phyloP scores from a whole-genome alignment of 1,284 basidiomycete genomes.

The Pascua sp. region DNA sequence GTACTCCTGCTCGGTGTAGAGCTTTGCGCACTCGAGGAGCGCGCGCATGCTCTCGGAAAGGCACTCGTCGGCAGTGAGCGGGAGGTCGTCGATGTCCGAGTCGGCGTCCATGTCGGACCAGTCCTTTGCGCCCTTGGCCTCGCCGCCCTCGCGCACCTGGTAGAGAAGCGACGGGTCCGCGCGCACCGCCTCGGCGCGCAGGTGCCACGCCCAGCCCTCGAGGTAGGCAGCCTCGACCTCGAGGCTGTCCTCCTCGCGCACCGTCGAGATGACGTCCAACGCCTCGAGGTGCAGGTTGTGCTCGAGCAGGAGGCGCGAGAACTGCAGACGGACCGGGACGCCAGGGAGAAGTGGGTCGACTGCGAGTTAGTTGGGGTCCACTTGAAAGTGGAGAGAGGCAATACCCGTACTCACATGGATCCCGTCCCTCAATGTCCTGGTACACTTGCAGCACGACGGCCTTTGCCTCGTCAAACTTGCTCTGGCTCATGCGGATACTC shows the following conservation, averaged over 20 bases:
- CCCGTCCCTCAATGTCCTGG: constrained; percentile 68
- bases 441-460: constrained; percentile 67
- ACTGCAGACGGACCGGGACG: constrained; percentile 66
- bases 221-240: constrained; percentile 91
- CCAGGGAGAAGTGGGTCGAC: constrained; percentile 71
- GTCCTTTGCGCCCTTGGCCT: background rate
- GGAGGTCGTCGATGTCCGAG: constrained; percentile 46
- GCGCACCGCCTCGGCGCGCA: constrained; percentile 51
- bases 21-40: constrained; percentile 72
- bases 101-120: constrained; percentile 36
- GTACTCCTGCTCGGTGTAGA: constrained; percentile 68
- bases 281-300: constrained; percentile 67
- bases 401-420: constrained; percentile 55
- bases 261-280: constrained; percentile 69
- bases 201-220: constrained; percentile 90
- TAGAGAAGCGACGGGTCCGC: constrained; percentile 24
- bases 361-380: constrained; percentile 41
- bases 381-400: background rate
- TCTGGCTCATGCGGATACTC: constrained; percentile 84
- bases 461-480: constrained; percentile 74
- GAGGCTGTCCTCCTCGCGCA: constrained; percentile 78
- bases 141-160: background rate
- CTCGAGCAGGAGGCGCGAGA: constrained; percentile 82
- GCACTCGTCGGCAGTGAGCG: constrained; percentile 70
- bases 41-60: constrained; percentile 75